phyloP scores from a whole-genome alignment of 208 protist species.

The Polymyxa betae region DNA sequence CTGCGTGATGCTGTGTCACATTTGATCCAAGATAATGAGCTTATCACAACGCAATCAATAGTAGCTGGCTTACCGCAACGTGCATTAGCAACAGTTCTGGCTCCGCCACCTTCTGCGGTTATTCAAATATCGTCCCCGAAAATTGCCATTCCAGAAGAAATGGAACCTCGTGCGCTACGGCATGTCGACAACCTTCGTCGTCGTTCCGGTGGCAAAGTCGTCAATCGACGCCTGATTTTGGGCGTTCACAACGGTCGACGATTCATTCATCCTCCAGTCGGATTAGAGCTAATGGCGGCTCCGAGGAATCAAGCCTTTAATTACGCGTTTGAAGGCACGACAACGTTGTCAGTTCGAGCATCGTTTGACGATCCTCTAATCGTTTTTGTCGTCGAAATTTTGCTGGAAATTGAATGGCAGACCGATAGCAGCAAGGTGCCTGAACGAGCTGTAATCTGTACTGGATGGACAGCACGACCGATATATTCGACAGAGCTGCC shows the following conservation, averaged over 20 bases:
- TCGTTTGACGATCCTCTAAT: slow-evolving; percentile 1
- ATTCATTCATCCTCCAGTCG: slow-evolving; percentile 6
- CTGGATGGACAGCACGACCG: slow-evolving; percentile 40
- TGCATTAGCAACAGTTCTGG: background rate
- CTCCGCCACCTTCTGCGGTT: background rate
- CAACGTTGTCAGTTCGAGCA: background rate
- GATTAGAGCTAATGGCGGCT: background rate
- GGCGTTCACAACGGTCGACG: slow-evolving; percentile 40
- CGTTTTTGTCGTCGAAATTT: slow-evolving; percentile 6
- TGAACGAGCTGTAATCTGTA: slow-evolving; percentile 16
- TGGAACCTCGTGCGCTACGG: background rate
- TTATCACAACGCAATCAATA: slow-evolving; percentile 4
- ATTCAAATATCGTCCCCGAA: background rate
- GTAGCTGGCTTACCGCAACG: slow-evolving; percentile 38
- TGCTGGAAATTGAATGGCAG: slow-evolving; percentile 13
- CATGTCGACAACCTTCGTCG: background rate
- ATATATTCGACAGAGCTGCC: slow-evolving; percentile 27
- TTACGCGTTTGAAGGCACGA: background rate
- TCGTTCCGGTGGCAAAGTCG: background rate
- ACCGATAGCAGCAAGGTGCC: background rate
- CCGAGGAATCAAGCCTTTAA: background rate
- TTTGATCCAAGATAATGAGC: slow-evolving; percentile 32
- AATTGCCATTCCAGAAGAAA: background rate
- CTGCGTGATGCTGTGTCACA: background rate
- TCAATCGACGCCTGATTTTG: background rate